Conservation (phyloP, 23 red algal genomes). For the Gracilariopsis chorda region DNA sequence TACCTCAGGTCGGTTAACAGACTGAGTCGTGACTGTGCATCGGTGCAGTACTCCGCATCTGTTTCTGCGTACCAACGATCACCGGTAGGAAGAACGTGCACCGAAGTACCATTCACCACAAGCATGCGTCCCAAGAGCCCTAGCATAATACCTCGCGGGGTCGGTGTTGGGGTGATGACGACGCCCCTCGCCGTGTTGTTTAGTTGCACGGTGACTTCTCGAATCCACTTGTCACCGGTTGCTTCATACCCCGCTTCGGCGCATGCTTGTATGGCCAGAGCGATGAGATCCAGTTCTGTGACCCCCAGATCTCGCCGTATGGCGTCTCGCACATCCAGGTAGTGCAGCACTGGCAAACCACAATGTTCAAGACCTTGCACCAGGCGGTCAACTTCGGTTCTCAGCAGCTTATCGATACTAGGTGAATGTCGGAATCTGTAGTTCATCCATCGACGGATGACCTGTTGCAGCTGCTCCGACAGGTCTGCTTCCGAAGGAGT, state of each 20-base stretch:
- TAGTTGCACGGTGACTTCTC: conserved; percentile 13
- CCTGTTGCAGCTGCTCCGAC: background rate
- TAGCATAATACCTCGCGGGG: background rate
- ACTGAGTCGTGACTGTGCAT: conserved; percentile 8
- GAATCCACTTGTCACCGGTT: conserved; percentile 19
- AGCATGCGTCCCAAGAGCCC: background rate
- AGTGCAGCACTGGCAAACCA: background rate
- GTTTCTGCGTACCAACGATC: background rate
- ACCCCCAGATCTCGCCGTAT: background rate
- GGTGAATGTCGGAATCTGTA: background rate
- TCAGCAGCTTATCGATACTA: background rate
- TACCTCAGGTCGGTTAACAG: background rate
- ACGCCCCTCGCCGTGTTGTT: background rate
- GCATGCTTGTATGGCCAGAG: background rate
- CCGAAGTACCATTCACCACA: background rate
- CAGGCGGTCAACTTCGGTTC: background rate
- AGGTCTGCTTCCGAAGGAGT: background rate
- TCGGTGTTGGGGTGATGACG: background rate
- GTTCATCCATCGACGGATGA: background rate
- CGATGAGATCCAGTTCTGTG: background rate
- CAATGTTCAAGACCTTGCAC: background rate
- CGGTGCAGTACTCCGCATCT: background rate
- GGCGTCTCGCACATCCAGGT: background rate
- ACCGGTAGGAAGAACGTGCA: background rate
- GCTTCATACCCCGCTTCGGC: background rate